Conservation (phyloP, 305 asterid species). For the Rubia occidens region DNA sequence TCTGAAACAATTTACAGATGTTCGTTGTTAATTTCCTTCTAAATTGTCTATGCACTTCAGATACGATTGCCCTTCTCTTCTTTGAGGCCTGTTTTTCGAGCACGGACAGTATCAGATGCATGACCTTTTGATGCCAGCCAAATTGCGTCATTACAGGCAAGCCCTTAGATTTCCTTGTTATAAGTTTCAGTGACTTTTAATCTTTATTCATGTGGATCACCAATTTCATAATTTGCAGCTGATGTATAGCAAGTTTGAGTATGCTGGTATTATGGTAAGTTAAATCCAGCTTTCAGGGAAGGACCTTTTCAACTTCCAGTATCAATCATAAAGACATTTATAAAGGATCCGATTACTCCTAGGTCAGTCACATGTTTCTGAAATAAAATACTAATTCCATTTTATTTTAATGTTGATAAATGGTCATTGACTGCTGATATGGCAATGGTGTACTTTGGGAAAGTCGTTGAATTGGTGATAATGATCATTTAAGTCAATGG, state of each 20-base stretch:
- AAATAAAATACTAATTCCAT: not conserved
- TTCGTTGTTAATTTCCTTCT: not conserved
- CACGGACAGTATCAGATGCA: conserved; percentile 69
- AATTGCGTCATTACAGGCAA: conserved; percentile 71
- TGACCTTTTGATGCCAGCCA: conserved; percentile 72
- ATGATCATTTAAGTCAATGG: not conserved
- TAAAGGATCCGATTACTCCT: conserved; percentile 71
- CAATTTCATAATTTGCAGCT: conserved; percentile 47
- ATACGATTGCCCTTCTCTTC: conserved; percentile 73
- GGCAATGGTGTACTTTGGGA: not conserved
- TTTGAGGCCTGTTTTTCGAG: conserved; percentile 84
- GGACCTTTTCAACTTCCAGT: conserved; percentile 81
- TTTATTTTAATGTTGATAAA: not conserved
- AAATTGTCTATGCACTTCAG: conserved; percentile 30
- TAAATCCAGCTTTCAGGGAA: conserved; percentile 79
- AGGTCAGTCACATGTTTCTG: conserved; percentile 35
- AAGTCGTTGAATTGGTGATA: not conserved
- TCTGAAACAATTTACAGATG: not conserved
- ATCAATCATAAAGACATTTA: conserved; percentile 64
- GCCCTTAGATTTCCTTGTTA: conserved; percentile 8
- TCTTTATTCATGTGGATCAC: not conserved
- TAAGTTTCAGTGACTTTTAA: not conserved
- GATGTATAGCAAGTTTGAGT: conserved; percentile 94
- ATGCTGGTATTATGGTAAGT: conserved; percentile 84
- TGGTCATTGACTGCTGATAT: not conserved